These are phyloP conservation scores for Macrotyloma uniflorum DNA, from an alignment of 306 rosid species.

Conservation along the genomic window DNA sequence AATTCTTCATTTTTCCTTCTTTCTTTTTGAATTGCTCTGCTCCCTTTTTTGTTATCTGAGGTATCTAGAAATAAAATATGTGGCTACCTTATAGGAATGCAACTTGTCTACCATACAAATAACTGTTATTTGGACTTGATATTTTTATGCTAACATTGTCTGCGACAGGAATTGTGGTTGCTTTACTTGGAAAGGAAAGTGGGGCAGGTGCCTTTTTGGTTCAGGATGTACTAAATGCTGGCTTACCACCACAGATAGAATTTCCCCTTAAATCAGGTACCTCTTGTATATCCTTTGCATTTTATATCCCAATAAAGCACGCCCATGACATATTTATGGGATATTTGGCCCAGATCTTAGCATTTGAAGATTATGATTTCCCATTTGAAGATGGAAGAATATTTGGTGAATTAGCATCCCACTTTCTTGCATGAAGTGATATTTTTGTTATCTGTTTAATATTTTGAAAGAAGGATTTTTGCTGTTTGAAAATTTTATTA, in stretches of 20 bases:
- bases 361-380: constrained; percentile 17
- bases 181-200: constrained; percentile 80
- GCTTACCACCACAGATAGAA: constrained; percentile 87
- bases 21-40: constrained; percentile 20
- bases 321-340: neutral
- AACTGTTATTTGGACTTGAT: constrained; percentile 21
- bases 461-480: constrained; percentile 8
- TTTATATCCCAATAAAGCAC: constrained; percentile 32
- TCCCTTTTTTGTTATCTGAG: constrained; percentile 30
- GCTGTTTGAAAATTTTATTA: constrained; percentile 18
- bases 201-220: constrained; percentile 78
- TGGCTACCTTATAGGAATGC: constrained; percentile 28
- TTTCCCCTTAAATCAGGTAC: constrained; percentile 72
- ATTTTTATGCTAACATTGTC: constrained; percentile 39
- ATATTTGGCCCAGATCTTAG: neutral
- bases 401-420: constrained; percentile 31
- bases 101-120: constrained; percentile 12
- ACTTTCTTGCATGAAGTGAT: constrained; percentile 20
- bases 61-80: constrained; percentile 21
- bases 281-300: constrained; percentile 27
- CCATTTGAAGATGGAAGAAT: neutral
- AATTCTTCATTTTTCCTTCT: neutral
- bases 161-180: constrained; percentile 70
- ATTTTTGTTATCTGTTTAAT: constrained; percentile 17
- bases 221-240: constrained; percentile 85